Evolutionary conservation across 208 protist species (phyloP), one percentile per base, ranked within the genome.

Genomic region (Acanthamoeba quina): DNA sequence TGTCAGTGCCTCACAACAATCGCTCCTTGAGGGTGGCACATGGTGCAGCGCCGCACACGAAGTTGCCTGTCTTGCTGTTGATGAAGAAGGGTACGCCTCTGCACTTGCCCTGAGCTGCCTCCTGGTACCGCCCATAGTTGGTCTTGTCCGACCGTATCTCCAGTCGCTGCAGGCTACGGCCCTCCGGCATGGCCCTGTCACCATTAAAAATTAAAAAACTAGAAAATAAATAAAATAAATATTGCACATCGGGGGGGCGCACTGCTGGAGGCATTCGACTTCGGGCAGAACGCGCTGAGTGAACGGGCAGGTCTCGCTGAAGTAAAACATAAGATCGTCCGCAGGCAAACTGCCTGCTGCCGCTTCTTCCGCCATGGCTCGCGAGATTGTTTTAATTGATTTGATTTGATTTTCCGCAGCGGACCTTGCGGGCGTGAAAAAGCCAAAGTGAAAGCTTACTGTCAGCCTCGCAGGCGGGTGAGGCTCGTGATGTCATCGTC

Each of bases 81-180:
- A 93, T 11, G 44, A 93, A 93, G 66, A 82, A 93, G 13, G 89
- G 89, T 11, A 93, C 89, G 4, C 89, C 89, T 15, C 68, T 19
- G 19, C 89, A 93, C 49, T 93, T 93, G 89, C 89, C 89, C 34
- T 60, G 17, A 13, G 89, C 89, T 15, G 54, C 44, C 21, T 52
- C 34, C 6, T 44, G 58, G 70, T 82, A 93, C 64, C 31, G 26
- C 34, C 5, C 15, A 21, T 44, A 74, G 54, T 93, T 93, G 49
- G 62, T 41, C 70, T 17, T 26, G 66, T 93, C 26, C 9, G 11
- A 56, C 64, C 89, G 80, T 17, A 93, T 41, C 52, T 93, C 89
- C 3, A 93, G 64, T 62, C 89, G 62, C 54, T 74, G 34, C 17
- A 93, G 7, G n/a, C 19, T 93, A 19, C n/a, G 24, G 7, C 68